A percentile compares a stretch with the other conserved stretches of the same genome.
phyloP scores from a whole-genome alignment of 2,329 filamentous ascomycete genomes.

The Aspergillus brasiliensis region DNA sequence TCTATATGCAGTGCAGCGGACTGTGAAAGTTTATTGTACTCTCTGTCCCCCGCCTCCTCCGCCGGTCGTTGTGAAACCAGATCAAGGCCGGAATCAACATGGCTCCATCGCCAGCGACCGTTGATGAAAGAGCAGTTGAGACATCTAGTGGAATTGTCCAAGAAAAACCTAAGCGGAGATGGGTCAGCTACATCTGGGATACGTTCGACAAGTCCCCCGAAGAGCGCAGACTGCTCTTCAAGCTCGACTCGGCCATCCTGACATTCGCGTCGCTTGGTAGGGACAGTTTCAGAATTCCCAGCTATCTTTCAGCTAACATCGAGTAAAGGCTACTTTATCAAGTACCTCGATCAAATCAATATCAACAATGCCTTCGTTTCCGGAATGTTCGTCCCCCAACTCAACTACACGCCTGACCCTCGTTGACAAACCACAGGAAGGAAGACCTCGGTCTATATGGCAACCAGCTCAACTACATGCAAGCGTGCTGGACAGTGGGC shows the following conservation, averaged over 20 bases:
- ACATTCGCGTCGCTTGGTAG: constrained; percentile 50
- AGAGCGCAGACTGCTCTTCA: constrained; percentile 53
- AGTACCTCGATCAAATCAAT: constrained; percentile 51
- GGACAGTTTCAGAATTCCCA: not conserved
- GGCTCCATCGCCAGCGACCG: constrained; percentile 14
- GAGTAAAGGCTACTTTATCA: constrained; percentile 52
- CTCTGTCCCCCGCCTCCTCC: not conserved
- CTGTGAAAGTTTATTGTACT: not conserved
- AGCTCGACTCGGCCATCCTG: constrained; percentile 52
- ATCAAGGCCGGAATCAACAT: constrained; percentile 13
- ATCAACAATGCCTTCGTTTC: constrained; percentile 52
- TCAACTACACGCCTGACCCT: no score
- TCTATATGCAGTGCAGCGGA: not conserved
- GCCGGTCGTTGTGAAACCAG: not conserved
- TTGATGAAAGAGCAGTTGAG: constrained; percentile 19
- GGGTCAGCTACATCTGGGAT: constrained; percentile 57
- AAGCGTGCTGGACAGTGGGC: constrained; percentile 61
- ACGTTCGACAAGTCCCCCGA: constrained; percentile 55
- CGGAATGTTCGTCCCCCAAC: constrained; percentile 42
- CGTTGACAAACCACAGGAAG: constrained; percentile 39
- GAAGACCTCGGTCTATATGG: constrained; percentile 56
- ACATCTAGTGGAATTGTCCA: constrained; percentile 20
- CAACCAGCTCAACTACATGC: constrained; percentile 59
- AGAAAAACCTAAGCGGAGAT: constrained; percentile 40
- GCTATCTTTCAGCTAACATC: not conserved